phyloP scores from a whole-genome alignment of 768 basidiomycete species.

The Clitopilus hobsonii region DNA sequence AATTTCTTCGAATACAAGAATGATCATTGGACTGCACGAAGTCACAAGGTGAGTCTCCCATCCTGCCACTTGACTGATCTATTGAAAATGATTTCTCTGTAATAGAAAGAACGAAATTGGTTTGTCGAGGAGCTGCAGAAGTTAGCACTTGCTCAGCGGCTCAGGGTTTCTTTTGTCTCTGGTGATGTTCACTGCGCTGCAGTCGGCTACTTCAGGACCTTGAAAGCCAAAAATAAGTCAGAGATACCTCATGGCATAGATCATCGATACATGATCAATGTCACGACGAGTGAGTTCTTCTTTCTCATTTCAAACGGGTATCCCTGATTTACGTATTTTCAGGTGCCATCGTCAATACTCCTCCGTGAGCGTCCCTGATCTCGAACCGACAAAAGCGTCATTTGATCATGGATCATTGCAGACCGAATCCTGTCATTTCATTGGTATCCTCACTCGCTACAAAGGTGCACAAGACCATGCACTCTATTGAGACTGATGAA shows the following conservation, averaged over 20 bases:
- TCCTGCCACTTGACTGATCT: not conserved
- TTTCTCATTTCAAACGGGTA: not conserved
- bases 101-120: conserved; percentile 86
- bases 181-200: conserved; percentile 95
- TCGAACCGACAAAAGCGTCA: not conserved
- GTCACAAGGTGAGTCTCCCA: conserved; percentile 63
- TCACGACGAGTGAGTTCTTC: conserved; percentile 62
- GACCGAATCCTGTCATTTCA: conserved; percentile 66
- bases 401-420: conserved; percentile 17
- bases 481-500: conserved; percentile 80
- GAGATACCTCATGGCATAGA: conserved; percentile 55
- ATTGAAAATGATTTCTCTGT: not conserved
- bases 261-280: conserved; percentile 86
- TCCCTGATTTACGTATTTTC: conserved; percentile 3
- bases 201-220: conserved; percentile 73
- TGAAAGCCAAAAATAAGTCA: conserved; percentile 42
- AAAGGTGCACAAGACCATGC: conserved; percentile 85
- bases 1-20: conserved; percentile 39
- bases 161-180: conserved; percentile 81
- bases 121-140: conserved; percentile 76
- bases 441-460: conserved; percentile 79
- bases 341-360: conserved; percentile 94
- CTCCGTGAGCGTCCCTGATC: conserved; percentile 51
- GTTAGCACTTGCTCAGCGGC: conserved; percentile 53
- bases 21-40: conserved; percentile 87